A percentile compares a stretch with the other conserved stretches of the same genome.
These are phyloP conservation scores for Gloeostereum incarnatum DNA, from an alignment of 768 basidiomycete genomes.

Conservation along the genomic window DNA sequence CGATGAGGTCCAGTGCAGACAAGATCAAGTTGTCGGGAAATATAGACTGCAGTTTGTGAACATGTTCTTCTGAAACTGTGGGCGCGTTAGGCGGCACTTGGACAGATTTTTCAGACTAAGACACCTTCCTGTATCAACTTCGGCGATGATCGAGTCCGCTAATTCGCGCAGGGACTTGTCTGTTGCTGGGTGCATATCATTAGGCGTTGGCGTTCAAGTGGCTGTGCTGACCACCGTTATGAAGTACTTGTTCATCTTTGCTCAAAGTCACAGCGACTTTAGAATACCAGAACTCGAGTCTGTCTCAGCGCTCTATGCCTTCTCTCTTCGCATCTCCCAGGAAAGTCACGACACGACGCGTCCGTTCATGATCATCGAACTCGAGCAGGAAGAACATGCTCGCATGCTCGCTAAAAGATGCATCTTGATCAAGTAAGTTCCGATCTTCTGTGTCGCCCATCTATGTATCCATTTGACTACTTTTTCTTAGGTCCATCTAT, in stretches of 20 bases:
- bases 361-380: conserved; percentile 67
- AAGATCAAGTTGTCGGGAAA: conserved; percentile 57
- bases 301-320: conserved; percentile 63
- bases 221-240: too few species aligned
- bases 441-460: conserved; percentile 3
- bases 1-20: conserved; percentile 71
- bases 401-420: conserved; percentile 65
- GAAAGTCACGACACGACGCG: conserved; percentile 43
- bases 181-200: too few species aligned
- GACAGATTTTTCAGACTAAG: too few species aligned
- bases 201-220: too few species aligned
- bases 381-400: conserved; percentile 69
- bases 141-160: too few species aligned
- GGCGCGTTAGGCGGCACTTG: conserved; percentile 28
- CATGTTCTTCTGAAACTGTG: conserved; percentile 31
- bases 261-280: conserved; percentile 76
- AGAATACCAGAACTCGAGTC: conserved; percentile 78
- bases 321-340: conserved; percentile 37
- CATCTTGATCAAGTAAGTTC: conserved; percentile 74
- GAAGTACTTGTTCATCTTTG: conserved; percentile 63
- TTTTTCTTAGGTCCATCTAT: conserved; percentile 51
- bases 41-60: conserved; percentile 47
- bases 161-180: too few species aligned
- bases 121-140: too few species aligned
- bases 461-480: conserved; percentile 4